These are phyloP conservation scores for Schizophyllum commune DNA, from an alignment of 1,284 basidiomycete genomes.

Conservation along the genomic window DNA sequence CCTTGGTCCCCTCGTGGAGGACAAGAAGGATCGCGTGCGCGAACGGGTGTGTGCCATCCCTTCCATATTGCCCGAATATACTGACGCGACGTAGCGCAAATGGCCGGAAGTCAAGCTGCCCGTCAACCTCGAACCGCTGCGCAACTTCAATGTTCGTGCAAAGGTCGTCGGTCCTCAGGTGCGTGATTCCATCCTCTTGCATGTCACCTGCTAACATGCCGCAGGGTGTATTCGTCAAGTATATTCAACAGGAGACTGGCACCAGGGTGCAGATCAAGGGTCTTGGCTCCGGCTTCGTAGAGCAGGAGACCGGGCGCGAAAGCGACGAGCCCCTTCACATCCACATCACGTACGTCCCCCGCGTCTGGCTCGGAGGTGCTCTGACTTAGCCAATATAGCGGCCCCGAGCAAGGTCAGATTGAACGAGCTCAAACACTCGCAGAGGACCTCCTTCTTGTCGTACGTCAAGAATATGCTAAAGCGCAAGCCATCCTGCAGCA, in stretches of 20 bases:
- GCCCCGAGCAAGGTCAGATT: conserved; percentile 84
- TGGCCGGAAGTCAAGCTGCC: conserved; percentile 94
- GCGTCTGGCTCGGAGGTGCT: conserved; percentile 7
- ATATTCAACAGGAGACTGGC: conserved; percentile 94
- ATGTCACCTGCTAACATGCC: neutral
- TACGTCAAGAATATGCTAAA: conserved; percentile 81
- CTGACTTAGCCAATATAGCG: conserved; percentile 37
- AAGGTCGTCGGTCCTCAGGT: conserved; percentile 95
- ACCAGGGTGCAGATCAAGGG: conserved; percentile 99
- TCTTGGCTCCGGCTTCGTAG: conserved; percentile 89
- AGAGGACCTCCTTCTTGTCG: conserved; percentile 83
- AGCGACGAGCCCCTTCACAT: conserved; percentile 92
- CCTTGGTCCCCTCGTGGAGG: conserved; percentile 82
- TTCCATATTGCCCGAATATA: neutral
- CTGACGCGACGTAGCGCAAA: conserved; percentile 52
- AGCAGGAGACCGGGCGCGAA: conserved; percentile 89
- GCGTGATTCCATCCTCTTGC: conserved; percentile 16
- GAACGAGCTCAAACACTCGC: conserved; percentile 82
- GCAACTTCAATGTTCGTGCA: conserved; percentile 96
- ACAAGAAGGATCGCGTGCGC: conserved; percentile 62
- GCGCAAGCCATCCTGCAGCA: conserved; percentile 53
- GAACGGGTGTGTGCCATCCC: conserved; percentile 39
- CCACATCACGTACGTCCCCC: conserved; percentile 72
- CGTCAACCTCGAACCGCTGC: conserved; percentile 81
- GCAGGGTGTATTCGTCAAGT: conserved; percentile 95